Base-by-base conservation (phyloP, 2,329 filamentous ascomycete genomes). In the Phoma sp. region DNA sequence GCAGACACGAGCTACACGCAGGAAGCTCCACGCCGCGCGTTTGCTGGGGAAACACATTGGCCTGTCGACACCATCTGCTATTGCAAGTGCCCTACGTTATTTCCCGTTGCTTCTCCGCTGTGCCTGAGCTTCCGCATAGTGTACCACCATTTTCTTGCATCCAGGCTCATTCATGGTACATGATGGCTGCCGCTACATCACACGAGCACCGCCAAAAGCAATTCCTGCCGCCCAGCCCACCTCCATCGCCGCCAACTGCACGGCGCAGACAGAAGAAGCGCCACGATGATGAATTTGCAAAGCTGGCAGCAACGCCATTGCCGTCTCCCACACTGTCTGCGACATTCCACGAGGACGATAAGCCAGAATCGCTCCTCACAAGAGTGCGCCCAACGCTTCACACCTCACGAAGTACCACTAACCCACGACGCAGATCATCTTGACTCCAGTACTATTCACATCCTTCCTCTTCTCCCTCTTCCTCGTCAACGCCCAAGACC, bases 391-490 rank as follows among this genome's bases (percentile, higher is more conserved):
- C 29, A 21, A 10, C 21, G 19, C 9, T 6, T 6, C 10, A 17
- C 25, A 29, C 37, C 6, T 17, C 41, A 10, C 10, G 27, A 44
- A 17, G 29, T 6, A 24, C 17, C 15, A 35, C 7, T 21, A 10
- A 36, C 31, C 47, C 22, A 53, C 27, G 51, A 46, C 10, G 29
- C 29, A 76, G 76, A 65, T 78, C 55, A 57, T 90, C 62, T 79
- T 88, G 74, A 88, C 86, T 0, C 87, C 88, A 7, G 62, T 90
- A 58, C 80, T 85, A 60, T 84, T 89, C 70, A 77, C 85, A 45
- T 83, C 85, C 21, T 89, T 90, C 74, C 71, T 91, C 37, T 40
- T 89, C 60, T 89, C 87, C 2, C 82, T 90, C 40, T 80, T 82
- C 68, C 73, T 88, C 46, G 81, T 90, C 38, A 87, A 90, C 75